Conservation (phyloP, 1,284 basidiomycete species). For the Puccinia hordei region DNA sequence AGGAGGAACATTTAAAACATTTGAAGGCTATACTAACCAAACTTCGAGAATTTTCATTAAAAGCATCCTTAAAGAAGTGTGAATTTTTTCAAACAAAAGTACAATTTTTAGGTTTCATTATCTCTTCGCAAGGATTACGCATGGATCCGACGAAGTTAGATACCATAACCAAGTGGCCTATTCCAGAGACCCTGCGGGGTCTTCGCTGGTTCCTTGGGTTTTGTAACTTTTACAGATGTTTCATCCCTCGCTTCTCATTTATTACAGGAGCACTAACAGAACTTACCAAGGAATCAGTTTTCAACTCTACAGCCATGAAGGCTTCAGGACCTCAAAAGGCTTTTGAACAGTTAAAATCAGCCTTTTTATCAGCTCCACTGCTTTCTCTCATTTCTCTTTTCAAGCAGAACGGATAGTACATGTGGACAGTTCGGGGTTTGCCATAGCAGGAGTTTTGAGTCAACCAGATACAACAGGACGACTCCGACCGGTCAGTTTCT, state of each 20-base stretch:
- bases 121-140: background rate
- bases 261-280: background rate
- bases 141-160: slow-evolving; percentile 27
- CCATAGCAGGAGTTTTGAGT: slow-evolving; percentile 42
- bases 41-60: background rate
- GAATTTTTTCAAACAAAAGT: slow-evolving; percentile 24
- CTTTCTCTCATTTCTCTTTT: slow-evolving; percentile 18
- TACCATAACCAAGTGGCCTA: slow-evolving; percentile 31
- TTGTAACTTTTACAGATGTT: slow-evolving; percentile 25
- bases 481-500: too few relatives aligned
- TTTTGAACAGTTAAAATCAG: background rate
- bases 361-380: background rate
- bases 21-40: background rate
- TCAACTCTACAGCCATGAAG: background rate
- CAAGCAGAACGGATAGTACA: slow-evolving; percentile 57
- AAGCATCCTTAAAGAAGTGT: slow-evolving; percentile 25
- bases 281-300: background rate
- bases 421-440: slow-evolving; percentile 50
- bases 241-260: slow-evolving; percentile 21
- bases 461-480: too few relatives aligned
- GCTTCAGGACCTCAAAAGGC: background rate
- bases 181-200: background rate
- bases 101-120: slow-evolving; percentile 32
- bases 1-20: too few relatives aligned
- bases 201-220: slow-evolving; percentile 31